These are phyloP conservation scores for Candida tropicalis DNA, from an alignment of 1,139 yeast genomes.

Conservation along the genomic window DNA sequence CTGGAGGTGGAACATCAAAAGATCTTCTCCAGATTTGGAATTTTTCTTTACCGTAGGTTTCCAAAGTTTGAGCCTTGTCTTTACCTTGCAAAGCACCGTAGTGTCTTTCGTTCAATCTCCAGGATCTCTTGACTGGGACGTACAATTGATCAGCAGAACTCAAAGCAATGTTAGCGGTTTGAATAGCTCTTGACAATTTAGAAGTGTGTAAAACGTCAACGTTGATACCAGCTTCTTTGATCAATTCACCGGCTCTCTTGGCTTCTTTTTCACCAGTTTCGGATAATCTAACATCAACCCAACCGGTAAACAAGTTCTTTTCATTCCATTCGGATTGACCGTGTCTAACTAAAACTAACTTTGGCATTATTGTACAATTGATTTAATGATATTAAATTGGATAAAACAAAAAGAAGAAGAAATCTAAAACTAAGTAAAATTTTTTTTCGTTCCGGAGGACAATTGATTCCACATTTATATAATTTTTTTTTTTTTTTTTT, in stretches of 20 bases:
- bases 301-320: slow-evolving; percentile 97
- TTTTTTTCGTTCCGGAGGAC: slow-evolving; percentile 2
- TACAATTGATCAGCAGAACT: slow-evolving; percentile 86
- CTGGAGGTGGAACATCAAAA: slow-evolving; percentile 96
- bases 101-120: slow-evolving; percentile 99
- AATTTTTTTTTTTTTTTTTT: neutral
- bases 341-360: slow-evolving; percentile 88
- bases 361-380: slow-evolving; percentile 44
- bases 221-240: slow-evolving; percentile 81
- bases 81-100: slow-evolving; percentile 99
- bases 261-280: slow-evolving; percentile 90
- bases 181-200: slow-evolving; percentile 91
- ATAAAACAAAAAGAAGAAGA: neutral
- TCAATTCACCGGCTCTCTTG: slow-evolving; percentile 87
- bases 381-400: neutral
- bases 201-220: slow-evolving; percentile 94
- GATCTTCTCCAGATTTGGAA: slow-evolving; percentile 99
- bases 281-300: slow-evolving; percentile 94
- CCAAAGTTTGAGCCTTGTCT: slow-evolving; percentile 94
- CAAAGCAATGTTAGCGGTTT: slow-evolving; percentile 95
- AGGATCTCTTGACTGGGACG: slow-evolving; percentile 91
- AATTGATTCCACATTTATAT: neutral
- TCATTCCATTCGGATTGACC: slow-evolving; percentile 99
- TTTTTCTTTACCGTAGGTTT: slow-evolving; percentile 85
- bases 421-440: neutral